These are phyloP conservation scores for Evansstolkia leycettana DNA, from an alignment of 495 filamentous ascomycete genomes.

Conservation along the genomic window DNA sequence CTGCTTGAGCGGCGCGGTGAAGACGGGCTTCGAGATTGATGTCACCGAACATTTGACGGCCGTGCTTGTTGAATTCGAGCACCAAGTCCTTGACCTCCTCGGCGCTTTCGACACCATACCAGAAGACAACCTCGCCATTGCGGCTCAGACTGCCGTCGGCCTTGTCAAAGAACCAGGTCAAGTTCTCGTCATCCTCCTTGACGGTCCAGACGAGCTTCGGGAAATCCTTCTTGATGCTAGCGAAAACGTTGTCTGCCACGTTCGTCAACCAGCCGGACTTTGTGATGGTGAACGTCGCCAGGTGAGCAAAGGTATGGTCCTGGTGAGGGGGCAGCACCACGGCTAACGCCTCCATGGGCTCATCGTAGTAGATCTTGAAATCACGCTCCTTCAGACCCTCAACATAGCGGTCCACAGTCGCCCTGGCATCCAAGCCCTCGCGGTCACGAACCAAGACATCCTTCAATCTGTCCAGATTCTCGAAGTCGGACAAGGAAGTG, in stretches of 20 bases:
- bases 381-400: conserved; percentile 60
- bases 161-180: conserved; percentile 98
- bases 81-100: conserved; percentile 80
- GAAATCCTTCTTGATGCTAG: conserved; percentile 83
- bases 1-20: conserved; percentile 60
- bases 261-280: conserved; percentile 94
- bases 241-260: conserved; percentile 95
- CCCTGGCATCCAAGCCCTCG: conserved; percentile 69
- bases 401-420: conserved; percentile 78
- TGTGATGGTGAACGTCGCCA: conserved; percentile 89
- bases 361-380: conserved; percentile 93
- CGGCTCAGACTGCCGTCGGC: conserved; percentile 81
- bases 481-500: conserved; percentile 63
- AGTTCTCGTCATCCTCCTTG: conserved; percentile 89
- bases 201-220: conserved; percentile 94
- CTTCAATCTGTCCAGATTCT: conserved; percentile 64
- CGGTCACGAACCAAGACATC: conserved; percentile 75
- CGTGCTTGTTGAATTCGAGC: conserved; percentile 73
- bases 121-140: conserved; percentile 86
- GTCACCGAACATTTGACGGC: conserved; percentile 79
- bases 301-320: conserved; percentile 48
- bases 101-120: conserved; percentile 83
- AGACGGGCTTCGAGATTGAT: conserved; percentile 80
- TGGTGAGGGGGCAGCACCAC: conserved; percentile 67
- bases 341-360: conserved; percentile 91